A percentile compares a stretch with the other conserved stretches of the same genome.
Conservation (phyloP, 139 green algal species). For the Zygnema cylindricum region DNA sequence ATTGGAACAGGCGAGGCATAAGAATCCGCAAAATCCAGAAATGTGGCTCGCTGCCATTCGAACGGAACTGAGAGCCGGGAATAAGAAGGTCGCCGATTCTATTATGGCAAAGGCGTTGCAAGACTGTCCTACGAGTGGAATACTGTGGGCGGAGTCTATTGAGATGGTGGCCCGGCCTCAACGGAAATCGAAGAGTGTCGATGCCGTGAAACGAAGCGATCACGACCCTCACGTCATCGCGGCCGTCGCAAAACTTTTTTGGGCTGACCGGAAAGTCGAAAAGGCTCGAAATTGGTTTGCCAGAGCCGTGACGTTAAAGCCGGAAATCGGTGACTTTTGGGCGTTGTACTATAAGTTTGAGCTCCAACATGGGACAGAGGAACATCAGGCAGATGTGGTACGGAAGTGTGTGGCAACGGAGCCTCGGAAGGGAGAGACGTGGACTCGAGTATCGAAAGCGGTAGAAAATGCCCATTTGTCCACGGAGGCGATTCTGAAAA, state of each 20-base stretch:
- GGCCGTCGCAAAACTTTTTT: conserved; percentile 91
- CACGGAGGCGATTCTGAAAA: conserved; percentile 78
- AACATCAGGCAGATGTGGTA: conserved; percentile 44
- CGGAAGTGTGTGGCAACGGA: conserved; percentile 67
- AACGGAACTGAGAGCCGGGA: conserved; percentile 72
- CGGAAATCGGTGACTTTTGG: conserved; percentile 93
- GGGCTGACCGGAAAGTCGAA: conserved; percentile 88
- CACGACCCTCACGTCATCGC: conserved; percentile 82
- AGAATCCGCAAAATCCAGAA: conserved; percentile 79
- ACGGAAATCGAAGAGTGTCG: conserved; percentile 80
- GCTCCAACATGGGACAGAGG: conserved; percentile 55
- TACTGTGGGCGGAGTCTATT: conserved; percentile 89
- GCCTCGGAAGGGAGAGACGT: conserved; percentile 90
- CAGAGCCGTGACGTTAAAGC: conserved; percentile 81
- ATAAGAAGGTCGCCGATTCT: conserved; percentile 77
- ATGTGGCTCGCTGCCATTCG: conserved; percentile 92
- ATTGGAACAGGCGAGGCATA: conserved; percentile 82
- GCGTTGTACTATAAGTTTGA: conserved; percentile 84
- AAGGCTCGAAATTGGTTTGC: conserved; percentile 91
- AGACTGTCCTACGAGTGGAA: conserved; percentile 86
- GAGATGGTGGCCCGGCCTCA: conserved; percentile 83
- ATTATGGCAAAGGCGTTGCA: conserved; percentile 87
- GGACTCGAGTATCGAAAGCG: conserved; percentile 83
- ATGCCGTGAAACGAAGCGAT: conserved; percentile 93
- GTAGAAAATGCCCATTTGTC: conserved; percentile 76